Conservation (phyloP, 2,329 filamentous ascomycete genomes). For the Hypocreales sp. region DNA sequence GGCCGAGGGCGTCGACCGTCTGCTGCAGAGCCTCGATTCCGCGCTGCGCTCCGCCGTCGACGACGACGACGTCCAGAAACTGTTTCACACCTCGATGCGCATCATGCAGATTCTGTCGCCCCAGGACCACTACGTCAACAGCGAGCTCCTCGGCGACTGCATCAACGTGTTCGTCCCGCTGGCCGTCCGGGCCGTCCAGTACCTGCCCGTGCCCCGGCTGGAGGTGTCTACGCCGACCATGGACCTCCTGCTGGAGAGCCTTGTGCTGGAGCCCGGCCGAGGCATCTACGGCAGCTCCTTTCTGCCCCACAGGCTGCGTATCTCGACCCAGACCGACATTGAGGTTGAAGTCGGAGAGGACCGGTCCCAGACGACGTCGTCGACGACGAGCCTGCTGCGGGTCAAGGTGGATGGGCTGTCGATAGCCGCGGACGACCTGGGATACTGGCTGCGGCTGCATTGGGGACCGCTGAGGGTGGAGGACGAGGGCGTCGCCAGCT, state of each 20-base stretch:
- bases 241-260: constrained; percentile 76
- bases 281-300: constrained; percentile 81
- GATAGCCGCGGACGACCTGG: constrained; percentile 70
- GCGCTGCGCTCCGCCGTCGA: constrained; percentile 54
- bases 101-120: constrained; percentile 59
- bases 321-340: constrained; percentile 75
- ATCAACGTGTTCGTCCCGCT: constrained; percentile 71
- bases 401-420: constrained; percentile 73
- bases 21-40: constrained; percentile 52
- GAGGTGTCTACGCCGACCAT: constrained; percentile 72
- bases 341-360: constrained; percentile 76
- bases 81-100: constrained; percentile 50
- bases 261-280: constrained; percentile 75
- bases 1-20: constrained; percentile 54
- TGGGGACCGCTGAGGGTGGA: constrained; percentile 58
- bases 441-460: constrained; percentile 77
- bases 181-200: constrained; percentile 63
- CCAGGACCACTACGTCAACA: constrained; percentile 45
- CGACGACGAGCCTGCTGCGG: constrained; percentile 54
- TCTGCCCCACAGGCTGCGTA: constrained; percentile 65
- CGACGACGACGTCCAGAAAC: constrained; percentile 56
- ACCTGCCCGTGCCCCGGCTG: constrained; percentile 78
- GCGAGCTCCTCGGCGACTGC: constrained; percentile 57
- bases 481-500: constrained; percentile 74
- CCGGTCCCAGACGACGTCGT: constrained; percentile 42